These are phyloP conservation scores for Scheffersomyces coipomensis DNA, from an alignment of 805 yeast species.

Conservation along the genomic window DNA sequence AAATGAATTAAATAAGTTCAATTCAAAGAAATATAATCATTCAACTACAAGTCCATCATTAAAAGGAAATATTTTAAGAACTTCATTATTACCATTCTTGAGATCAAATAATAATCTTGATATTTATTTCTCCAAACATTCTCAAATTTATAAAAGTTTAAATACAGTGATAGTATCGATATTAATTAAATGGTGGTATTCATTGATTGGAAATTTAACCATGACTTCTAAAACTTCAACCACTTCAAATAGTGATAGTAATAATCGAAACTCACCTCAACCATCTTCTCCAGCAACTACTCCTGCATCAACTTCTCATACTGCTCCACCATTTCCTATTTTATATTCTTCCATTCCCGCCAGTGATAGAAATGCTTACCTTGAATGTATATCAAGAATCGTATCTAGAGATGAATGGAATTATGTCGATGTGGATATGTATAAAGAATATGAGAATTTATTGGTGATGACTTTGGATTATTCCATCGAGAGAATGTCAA, in stretches of 20 bases:
- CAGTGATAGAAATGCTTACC: constrained; percentile 48
- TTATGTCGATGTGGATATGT: constrained; percentile 20
- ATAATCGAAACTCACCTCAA: not conserved
- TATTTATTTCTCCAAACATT: constrained; percentile 13
- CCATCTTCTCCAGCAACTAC: not conserved
- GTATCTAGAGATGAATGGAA: constrained; percentile 49
- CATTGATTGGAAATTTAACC: constrained; percentile 21
- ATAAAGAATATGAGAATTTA: constrained; percentile 24
- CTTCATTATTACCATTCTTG: constrained; percentile 45
- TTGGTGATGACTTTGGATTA: constrained; percentile 54
- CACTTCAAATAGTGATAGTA: not conserved
- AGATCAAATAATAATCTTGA: constrained; percentile 24
- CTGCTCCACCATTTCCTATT: not conserved
- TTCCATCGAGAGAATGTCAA: constrained; percentile 45
- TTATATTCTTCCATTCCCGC: constrained; percentile 20
- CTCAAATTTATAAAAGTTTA: constrained; percentile 30
- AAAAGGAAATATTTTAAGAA: constrained; percentile 41
- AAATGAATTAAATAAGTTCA: constrained; percentile 43
- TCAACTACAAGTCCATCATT: constrained; percentile 32
- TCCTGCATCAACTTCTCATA: not conserved
- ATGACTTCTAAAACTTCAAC: constrained; percentile 1
- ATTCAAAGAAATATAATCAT: constrained; percentile 27
- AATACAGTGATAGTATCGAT: constrained; percentile 29
- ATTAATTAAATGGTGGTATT: constrained; percentile 54
- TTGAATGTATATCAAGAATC: constrained; percentile 54